These are phyloP conservation scores for Porodaedalea pini DNA, from an alignment of 1,284 basidiomycete species.

Conservation along the genomic window DNA sequence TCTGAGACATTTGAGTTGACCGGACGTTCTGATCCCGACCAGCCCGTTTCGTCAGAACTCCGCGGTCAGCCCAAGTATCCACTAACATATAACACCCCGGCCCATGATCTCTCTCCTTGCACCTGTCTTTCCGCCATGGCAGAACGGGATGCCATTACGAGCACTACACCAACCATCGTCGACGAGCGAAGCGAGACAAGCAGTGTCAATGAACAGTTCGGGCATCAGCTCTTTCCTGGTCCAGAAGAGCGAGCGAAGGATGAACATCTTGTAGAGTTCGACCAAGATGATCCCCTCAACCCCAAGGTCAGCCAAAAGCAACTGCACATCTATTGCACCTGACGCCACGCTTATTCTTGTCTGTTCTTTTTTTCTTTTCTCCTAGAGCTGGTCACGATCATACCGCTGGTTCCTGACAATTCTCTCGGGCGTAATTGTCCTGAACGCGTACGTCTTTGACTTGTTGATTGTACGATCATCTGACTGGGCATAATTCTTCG, in stretches of 20 bases:
- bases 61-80: too few species aligned
- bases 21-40: too few species aligned
- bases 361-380: neutral
- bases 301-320: conserved; percentile 44
- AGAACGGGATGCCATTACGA: neutral
- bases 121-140: too few species aligned
- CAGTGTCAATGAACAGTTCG: conserved; percentile 18
- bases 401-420: conserved; percentile 66
- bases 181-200: conserved; percentile 12
- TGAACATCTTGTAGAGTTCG: conserved; percentile 33
- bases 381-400: conserved; percentile 57
- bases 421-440: conserved; percentile 56
- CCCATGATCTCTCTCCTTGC: too few species aligned
- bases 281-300: conserved; percentile 37
- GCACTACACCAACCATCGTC: conserved; percentile 20
- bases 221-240: conserved; percentile 18
- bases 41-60: too few species aligned
- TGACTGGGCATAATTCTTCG: conserved; percentile 13
- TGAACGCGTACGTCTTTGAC: conserved; percentile 53
- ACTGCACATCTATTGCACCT: neutral
- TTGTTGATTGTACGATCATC: conserved; percentile 10
- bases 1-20: too few species aligned
- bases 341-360: neutral
- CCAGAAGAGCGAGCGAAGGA: conserved; percentile 24
- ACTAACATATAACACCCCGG: too few species aligned